Conservation (phyloP, 352 stramenopile species). For the Thalassiosira mediterranea region DNA sequence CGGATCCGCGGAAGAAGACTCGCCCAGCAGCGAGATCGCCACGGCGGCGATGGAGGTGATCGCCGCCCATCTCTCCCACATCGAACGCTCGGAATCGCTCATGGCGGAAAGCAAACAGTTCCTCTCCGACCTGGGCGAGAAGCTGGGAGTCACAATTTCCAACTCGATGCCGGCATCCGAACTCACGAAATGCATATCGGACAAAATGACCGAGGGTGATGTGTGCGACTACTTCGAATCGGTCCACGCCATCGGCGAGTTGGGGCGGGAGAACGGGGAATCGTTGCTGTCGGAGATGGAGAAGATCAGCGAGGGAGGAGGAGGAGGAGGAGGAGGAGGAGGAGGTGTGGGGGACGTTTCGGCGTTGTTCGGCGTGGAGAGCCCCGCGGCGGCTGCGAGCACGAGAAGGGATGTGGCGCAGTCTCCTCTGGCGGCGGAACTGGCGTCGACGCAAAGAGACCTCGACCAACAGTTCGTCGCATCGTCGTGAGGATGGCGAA, state of each 20-base stretch:
- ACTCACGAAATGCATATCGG: constrained; percentile 32
- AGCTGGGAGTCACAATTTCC: constrained; percentile 57
- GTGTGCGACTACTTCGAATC: constrained; percentile 82
- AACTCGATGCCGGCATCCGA: constrained; percentile 27
- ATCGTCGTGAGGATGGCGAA: no score
- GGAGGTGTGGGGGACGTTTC: no score
- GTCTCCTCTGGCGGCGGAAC: background rate
- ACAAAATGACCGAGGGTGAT: constrained; percentile 67
- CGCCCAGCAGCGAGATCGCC: constrained; percentile 48
- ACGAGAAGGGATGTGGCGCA: background rate
- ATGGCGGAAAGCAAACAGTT: constrained; percentile 75
- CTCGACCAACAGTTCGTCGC: constrained; percentile 7
- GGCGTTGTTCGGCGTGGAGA: background rate
- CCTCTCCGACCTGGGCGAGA: constrained; percentile 70
- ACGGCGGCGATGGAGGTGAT: constrained; percentile 47
- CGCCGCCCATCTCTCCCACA: constrained; percentile 34
- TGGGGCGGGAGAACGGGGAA: constrained; percentile 42
- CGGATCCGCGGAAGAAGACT: no score
- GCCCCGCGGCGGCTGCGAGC: background rate
- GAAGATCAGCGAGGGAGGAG: constrained; percentile 51
- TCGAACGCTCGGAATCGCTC: constrained; percentile 52
- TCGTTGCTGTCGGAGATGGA: constrained; percentile 73
- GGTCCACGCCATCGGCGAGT: constrained; percentile 66
- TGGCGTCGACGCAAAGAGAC: constrained; percentile 8
- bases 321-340: background rate